Evolutionary conservation across 2,329 filamentous ascomycete genomes (phyloP), one percentile per base, ranked within the genome.

Genomic region (Diplodia corticola): DNA sequence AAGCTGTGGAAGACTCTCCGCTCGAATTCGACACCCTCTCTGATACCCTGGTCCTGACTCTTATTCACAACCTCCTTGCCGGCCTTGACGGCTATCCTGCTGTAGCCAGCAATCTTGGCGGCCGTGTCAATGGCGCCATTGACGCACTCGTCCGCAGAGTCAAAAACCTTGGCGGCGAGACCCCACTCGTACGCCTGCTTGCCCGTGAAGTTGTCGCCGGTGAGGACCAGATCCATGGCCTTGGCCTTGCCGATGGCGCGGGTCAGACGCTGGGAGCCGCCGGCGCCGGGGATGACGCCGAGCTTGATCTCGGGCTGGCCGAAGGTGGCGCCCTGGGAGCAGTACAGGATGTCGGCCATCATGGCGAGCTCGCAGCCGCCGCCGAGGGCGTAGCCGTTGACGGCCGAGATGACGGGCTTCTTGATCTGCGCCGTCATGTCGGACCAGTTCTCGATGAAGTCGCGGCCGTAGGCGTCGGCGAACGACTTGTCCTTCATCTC

Each of bases 61-160:
- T 97, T 98, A 78, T 98, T 97, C 65, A 99, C 94, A n/a, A 95
- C 94, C 84, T 99, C 95, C 85, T 99, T 99, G 66, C 87, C 90
- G 12, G 91, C 95, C 81, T 92, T 88, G 67, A 96, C 88, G 1
- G 94, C 91, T n/a, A 99, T 89, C 75, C 85, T 88, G 63, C 91
- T 93, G 79, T 95, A 92, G 0, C 90, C 82, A 0, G 95, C 93
- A 80, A 99, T 97, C 63, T 88, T 93, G 83, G 91, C 92, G 2
- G 95, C 95, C 20, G 92, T 94, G 76, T 89, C 87, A 68, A 97
- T 78, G 2, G 93, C 89, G 65, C 88, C 91, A 73, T 92, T 88
- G 76, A 98, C 88, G 74, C 97, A 84, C 75, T 90, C 89, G 70
- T 96, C 91, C 70, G 94, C 88, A 5, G 85, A 90, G 13, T 89